Evolutionary conservation across 441 rosid species (phyloP).

Genomic region (Brassica hybrid): DNA sequence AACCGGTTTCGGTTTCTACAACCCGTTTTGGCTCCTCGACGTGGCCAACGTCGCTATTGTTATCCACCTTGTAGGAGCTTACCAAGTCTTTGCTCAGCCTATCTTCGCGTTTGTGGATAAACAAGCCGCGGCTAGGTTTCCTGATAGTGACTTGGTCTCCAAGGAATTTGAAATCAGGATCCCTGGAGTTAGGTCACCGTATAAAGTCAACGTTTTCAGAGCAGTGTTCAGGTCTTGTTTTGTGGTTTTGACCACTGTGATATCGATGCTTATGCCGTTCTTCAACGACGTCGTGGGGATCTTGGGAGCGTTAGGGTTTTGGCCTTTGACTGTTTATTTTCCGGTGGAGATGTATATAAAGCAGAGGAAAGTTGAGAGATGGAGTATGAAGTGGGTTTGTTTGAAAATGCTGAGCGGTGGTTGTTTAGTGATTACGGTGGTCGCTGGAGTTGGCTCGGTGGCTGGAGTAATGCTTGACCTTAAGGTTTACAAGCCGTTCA

Average conservation of each 20-base stretch:
- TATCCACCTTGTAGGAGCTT: conserved; percentile 60
- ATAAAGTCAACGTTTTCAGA: conserved; percentile 46
- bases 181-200: conserved; percentile 26
- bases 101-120: conserved; percentile 53
- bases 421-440: conserved; percentile 46
- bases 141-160: conserved; percentile 46
- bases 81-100: conserved; percentile 61
- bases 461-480: conserved; percentile 52
- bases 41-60: conserved; percentile 56
- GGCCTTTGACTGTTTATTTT: conserved; percentile 59
- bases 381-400: conserved; percentile 58
- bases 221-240: conserved; percentile 45
- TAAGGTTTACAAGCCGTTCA: conserved; percentile 53
- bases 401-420: conserved; percentile 53
- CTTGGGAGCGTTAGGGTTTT: conserved; percentile 58
- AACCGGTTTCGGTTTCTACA: conserved; percentile 58
- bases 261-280: conserved; percentile 56
- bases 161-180: conserved; percentile 46
- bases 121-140: conserved; percentile 38
- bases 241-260: conserved; percentile 49
- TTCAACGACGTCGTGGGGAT: conserved; percentile 57
- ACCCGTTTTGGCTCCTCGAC: conserved; percentile 61
- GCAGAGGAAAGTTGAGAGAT: conserved; percentile 46
- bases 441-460: conserved; percentile 52
- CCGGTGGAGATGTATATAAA: conserved; percentile 59